Evolutionary conservation across 2,329 filamentous ascomycete genomes (phyloP), one percentile per base, ranked within the genome.

Genomic region (Daldinia eschscholtzii): DNA sequence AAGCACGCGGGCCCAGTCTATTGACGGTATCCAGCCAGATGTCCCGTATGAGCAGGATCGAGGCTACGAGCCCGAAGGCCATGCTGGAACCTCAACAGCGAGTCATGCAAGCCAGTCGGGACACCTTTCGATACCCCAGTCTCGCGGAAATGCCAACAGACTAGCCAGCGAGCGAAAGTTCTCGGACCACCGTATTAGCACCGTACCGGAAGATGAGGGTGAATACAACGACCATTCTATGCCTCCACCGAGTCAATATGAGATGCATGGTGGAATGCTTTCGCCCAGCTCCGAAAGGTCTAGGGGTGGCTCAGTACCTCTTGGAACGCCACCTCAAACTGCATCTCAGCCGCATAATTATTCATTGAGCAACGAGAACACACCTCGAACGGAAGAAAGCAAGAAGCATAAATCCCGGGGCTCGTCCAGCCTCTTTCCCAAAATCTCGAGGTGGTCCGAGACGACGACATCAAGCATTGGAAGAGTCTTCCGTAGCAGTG

Each of bases 361-460:
- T 42, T 82, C 84, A n/a, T 80, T 86, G 64, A 94, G 92, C 81
- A 90, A 89, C 63, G 94, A 97, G 70, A 93, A 94, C 69, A 97
- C 93, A 0, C 93, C 93, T 10, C 86, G 85, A 72, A 89, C 88
- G 1, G 91, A 93, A 5, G 93, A 92, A 80, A 87, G 88, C 70
- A 93, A 92, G 79, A 98, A 97, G 82, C 92, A 97, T 82, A 97
- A 97, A 79, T 95, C 93, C 0, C 92, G 88, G 77, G 89, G 90
- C 65, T 96, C 93, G 0, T 93, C 92, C 0, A 85, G 87, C 58
- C 90, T 89, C 84, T 92, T 97, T 69, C 94, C 94, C 26, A 98
- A 97, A 83, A 94, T 97, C 70, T 98, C 96, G 5, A 89, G 96
- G 48, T 99, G 96, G 96, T 98, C 95, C 0, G 96, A 97, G 82